Evolutionary conservation across 495 filamentous ascomycete species (phyloP).

Genomic region (Staphylotrichum longicolle): DNA sequence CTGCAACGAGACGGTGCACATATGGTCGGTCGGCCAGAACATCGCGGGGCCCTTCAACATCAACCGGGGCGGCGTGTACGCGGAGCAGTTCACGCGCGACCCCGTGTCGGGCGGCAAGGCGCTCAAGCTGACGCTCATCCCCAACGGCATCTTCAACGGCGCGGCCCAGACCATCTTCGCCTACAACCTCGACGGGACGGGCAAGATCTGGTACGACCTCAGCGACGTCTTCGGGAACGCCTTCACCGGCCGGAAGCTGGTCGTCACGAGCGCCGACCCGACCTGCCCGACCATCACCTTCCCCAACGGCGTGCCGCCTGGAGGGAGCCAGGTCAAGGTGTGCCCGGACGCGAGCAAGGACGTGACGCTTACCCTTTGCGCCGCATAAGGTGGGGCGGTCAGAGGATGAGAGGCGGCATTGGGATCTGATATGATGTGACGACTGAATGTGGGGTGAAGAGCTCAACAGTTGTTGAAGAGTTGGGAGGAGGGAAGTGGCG

Average conservation of each 20-base stretch:
- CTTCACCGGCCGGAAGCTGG: slow-evolving; percentile 49
- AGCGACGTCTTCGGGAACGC: slow-evolving; percentile 55
- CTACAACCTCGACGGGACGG: slow-evolving; percentile 49
- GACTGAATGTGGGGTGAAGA: too few relatives aligned
- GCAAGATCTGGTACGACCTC: slow-evolving; percentile 55
- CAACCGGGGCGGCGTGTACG: slow-evolving; percentile 33
- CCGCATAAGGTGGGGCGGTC: background rate
- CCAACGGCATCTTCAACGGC: slow-evolving; percentile 54
- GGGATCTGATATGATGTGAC: too few relatives aligned
- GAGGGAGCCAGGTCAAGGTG: slow-evolving; percentile 52
- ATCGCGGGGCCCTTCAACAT: slow-evolving; percentile 45
- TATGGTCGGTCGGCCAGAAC: slow-evolving; percentile 56
- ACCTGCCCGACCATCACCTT: slow-evolving; percentile 51
- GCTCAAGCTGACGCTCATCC: slow-evolving; percentile 52
- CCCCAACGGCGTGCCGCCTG: slow-evolving; percentile 47
- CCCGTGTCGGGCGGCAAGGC: slow-evolving; percentile 52
- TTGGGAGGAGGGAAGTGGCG: too few relatives aligned
- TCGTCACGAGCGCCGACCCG: slow-evolving; percentile 39
- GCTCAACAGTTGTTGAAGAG: too few relatives aligned
- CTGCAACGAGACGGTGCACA: slow-evolving; percentile 47
- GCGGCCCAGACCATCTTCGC: slow-evolving; percentile 54
- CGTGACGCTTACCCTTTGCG: slow-evolving; percentile 34
- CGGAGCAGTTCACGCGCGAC: slow-evolving; percentile 47
- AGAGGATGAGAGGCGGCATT: too few relatives aligned
- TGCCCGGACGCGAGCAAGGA: slow-evolving; percentile 38